phyloP scores from a whole-genome alignment of 169 alveolate genomes.

The Plasmodium inui region DNA sequence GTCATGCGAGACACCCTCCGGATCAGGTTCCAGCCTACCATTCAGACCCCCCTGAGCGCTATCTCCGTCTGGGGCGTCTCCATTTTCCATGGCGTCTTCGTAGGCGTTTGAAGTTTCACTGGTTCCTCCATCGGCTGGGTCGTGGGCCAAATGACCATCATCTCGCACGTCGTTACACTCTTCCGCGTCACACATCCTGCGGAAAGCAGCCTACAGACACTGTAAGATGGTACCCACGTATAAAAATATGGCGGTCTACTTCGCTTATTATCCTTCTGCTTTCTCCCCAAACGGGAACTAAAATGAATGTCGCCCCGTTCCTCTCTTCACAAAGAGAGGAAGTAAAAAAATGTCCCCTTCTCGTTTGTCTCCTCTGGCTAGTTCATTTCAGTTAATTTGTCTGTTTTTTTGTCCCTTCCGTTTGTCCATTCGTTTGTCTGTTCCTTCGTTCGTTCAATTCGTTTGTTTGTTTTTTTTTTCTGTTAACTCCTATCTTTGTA shows the following conservation, averaged over 20 bases:
- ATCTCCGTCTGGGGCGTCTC: not conserved
- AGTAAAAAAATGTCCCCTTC: not conserved
- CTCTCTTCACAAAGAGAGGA: not conserved
- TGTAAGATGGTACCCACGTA: not conserved
- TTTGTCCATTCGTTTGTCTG: not conserved
- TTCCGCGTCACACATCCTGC: not conserved
- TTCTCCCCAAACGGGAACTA: not conserved
- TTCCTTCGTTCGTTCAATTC: too few relatives aligned
- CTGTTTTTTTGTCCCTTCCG: not conserved
- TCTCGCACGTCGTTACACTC: not conserved
- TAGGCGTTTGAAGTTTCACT: constrained; percentile 9
- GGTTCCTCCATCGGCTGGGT: not conserved
- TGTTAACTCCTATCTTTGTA: not conserved
- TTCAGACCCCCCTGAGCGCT: not conserved
- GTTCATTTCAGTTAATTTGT: not conserved
- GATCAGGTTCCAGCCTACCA: not conserved
- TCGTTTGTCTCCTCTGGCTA: not conserved
- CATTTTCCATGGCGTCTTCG: not conserved
- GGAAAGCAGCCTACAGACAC: not conserved
- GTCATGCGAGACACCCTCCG: not conserved
- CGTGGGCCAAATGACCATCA: not conserved
- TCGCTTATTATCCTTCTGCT: not conserved
- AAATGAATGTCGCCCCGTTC: not conserved
- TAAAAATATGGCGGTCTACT: not conserved
- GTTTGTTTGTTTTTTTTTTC: not conserved